Base-by-base conservation (phyloP, 345 rosid genomes). In the Sonneratia alba region DNA sequence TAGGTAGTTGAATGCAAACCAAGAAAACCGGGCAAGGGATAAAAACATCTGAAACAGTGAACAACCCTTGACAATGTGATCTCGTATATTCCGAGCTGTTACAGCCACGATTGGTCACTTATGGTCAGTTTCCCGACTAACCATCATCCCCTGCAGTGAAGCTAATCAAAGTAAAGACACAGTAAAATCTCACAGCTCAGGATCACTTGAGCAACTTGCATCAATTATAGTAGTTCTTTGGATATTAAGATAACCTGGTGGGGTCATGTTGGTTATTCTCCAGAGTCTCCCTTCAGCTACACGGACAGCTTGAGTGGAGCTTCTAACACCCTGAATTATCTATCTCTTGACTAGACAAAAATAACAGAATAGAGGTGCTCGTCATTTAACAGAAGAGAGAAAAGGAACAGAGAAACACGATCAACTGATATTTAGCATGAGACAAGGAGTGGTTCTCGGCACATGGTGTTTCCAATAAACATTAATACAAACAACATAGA, bases 281-380 rank as follows among this genome's bases (percentile, higher is more conserved):
- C 88, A 88, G 71, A 93, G 81, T 76, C 88, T 87, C 85, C 91
- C 96, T 83, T 91, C 98, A 71, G 96, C 97, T 68, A 84, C 48
- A 15, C 89, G 93, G 77, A 93, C 96, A 49, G 87, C 94, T 71
- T 80, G 79, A 42, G 98, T 83, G 27, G 98, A 91, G 79, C 83
- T 84, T 77, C 82, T 83, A 76, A 91, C 96, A 69, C 97, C 95
- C 82, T 85, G 97, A 36, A 88, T 87, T 51, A 93, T 88, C 75
- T 51, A 93, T 88, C 75, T 83, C 96, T 74, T 88, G 97, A 36
- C 98, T 93, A 79, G 61, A 77, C 18, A 27, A 13, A 13, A 3
- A 27, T 12, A 32, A 7, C 15, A n/a, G 6, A n/a, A n/a, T 6
- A 21, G 34, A 57, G 22, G 63, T 8, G 45, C 45, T 42, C 45